Percentiles rank a stretch among this genome's conserved stretches.
phyloP scores from a whole-genome alignment of 345 rosid genomes.

The Eucalyptus marginata region DNA sequence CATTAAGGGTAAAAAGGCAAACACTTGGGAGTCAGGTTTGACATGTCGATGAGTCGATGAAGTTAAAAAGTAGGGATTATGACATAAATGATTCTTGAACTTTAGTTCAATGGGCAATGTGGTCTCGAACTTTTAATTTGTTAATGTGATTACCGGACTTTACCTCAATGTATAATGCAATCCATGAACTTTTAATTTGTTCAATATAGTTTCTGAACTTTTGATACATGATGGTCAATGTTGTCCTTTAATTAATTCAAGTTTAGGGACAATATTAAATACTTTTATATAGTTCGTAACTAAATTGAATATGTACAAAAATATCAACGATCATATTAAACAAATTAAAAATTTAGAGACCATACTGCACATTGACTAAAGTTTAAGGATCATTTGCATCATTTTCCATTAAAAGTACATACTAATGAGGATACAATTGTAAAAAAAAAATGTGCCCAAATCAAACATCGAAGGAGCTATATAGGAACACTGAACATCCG shows the following conservation, averaged over 20 bases:
- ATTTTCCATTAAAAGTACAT: neutral
- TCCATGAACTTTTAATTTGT: neutral
- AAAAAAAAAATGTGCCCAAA: neutral
- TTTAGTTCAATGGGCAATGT: no score
- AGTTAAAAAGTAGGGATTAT: neutral
- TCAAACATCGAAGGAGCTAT: neutral
- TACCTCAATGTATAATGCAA: no score
- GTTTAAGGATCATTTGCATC: neutral
- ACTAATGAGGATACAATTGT: neutral
- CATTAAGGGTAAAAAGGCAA: neutral
- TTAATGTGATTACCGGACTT: fast-evolving
- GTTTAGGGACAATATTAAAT: neutral
- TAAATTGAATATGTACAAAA: no score
- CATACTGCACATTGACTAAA: neutral
- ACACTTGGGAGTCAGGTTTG: neutral
- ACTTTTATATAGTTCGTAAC: neutral
- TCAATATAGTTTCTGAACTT: no score
- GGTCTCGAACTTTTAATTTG: neutral
- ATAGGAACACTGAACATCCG: neutral
- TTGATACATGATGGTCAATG: neutral
- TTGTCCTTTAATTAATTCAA: no score
- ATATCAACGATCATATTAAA: no score
- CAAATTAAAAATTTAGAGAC: no score
- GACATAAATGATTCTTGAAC: no score
- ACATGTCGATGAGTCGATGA: neutral